Evolutionary conservation across 768 basidiomycete genomes (phyloP), one percentile per base, ranked within the genome.

Genomic region (Pisolithus albus): DNA sequence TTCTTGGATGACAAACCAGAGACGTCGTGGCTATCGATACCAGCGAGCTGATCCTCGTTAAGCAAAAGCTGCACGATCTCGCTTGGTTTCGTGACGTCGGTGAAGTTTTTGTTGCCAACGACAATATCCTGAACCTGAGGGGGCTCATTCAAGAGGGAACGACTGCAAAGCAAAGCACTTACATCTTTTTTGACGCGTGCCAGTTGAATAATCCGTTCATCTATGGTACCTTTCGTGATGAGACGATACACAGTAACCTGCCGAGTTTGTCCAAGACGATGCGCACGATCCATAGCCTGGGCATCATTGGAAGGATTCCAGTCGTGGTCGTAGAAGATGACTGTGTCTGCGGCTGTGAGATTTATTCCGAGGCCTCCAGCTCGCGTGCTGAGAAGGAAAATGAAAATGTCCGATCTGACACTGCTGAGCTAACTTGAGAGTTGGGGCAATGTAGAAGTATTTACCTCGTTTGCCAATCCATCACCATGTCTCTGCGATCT

Each of bases 341-440:
- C 66, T 7, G 66, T 67, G 41, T 67, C 66, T 8, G 66, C 66
- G 3, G 95, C 94, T 1, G 92, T 95, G 42, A 99, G 72, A 66
- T 99, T 99, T 72, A 99, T 95, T 45, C 95, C 95, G 50, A 99
- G 75, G 28, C 96, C 96, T 62, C 96, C 96, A 16, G 96, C 96
- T 50, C 92, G 81, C 0, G 95, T 97, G 65, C 92, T 94, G 39
- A 97, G 49, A 66, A 92, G 88, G 69, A 97, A 96, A 34, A 97
- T 73, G 56, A 97, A 94, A 11, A 94, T 97, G 60, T 97, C 94
- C 7, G 94, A 88, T 49, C 66, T 67, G 40, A 43, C 36, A 15
- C 46, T 34, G 6, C 7, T 42, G 16, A 7, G 32, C 52, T 10
- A 52, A 40, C 23, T 23, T 7, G 10, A 45, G 10, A 34, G 38